Percentiles rank a stretch among this genome's conserved stretches.
Evolutionary conservation across 2,329 filamentous ascomycete species (phyloP).

Genomic region (Fusarium graminum): DNA sequence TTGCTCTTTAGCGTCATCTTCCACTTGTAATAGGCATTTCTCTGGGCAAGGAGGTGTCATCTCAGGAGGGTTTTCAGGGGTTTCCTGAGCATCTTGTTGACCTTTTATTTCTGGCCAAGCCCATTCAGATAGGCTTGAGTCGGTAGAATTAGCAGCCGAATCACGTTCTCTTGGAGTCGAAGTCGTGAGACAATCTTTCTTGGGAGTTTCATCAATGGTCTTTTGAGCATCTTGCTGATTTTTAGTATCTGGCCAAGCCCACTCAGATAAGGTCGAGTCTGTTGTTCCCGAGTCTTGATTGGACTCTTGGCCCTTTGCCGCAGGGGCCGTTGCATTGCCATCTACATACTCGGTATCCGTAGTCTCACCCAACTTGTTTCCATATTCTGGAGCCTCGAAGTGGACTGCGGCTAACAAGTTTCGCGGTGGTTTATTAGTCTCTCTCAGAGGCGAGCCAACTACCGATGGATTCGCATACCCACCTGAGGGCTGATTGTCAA

Average conservation of each 20-base stretch:
- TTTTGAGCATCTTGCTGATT: too few species aligned
- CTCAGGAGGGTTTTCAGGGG: background rate
- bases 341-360: conserved; percentile 1
- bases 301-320: background rate
- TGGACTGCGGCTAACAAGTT: background rate
- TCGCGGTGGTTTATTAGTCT: conserved; percentile 33
- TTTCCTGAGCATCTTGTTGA: background rate
- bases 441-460: conserved; percentile 52
- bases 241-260: too few species aligned
- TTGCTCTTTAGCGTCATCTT: background rate
- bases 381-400: conserved; percentile 7
- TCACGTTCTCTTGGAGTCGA: conserved; percentile 44
- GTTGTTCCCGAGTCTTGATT: background rate
- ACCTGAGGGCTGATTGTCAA: conserved; percentile 54
- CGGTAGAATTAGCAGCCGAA: conserved; percentile 49
- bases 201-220: background rate
- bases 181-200: background rate
- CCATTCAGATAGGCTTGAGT: conserved; percentile 46
- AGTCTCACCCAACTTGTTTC: background rate
- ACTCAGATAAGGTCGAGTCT: background rate
- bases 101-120: conserved; percentile 23
- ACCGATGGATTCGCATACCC: conserved; percentile 38
- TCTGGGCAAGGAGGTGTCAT: background rate
- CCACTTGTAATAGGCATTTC: conserved; percentile 1
- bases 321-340: background rate